phyloP scores from a whole-genome alignment of 306 rosid species.

The Purshia tridentata region DNA sequence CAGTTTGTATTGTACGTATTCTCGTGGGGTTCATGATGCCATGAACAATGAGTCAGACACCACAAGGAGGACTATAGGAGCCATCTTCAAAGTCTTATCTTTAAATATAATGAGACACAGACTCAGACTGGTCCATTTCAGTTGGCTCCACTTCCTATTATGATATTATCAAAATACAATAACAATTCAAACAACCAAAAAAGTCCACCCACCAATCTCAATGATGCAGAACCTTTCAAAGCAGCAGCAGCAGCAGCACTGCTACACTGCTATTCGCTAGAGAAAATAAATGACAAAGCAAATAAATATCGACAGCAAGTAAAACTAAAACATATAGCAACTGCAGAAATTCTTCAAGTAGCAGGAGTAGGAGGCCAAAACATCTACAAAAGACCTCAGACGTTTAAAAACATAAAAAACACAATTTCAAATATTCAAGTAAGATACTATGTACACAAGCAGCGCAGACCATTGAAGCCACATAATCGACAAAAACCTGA shows the following conservation, averaged over 20 bases:
- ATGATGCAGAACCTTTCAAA: not conserved
- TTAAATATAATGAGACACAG: not conserved
- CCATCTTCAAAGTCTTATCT: not conserved
- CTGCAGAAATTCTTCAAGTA: not conserved
- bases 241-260: not conserved
- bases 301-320: not conserved
- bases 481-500: slow-evolving; percentile 17
- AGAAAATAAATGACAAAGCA: not conserved
- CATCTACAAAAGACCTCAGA: slow-evolving; percentile 20
- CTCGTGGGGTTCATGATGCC: not conserved
- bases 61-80: not conserved
- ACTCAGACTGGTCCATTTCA: not conserved
- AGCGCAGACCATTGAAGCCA: slow-evolving; percentile 18
- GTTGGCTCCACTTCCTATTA: not conserved
- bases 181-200: not conserved
- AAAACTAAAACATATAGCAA: slow-evolving; percentile 4
- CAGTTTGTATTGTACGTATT: not conserved
- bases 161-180: not conserved
- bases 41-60: not conserved
- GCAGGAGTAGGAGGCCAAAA: slow-evolving; percentile 1
- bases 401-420: slow-evolving; percentile 3
- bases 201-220: not conserved
- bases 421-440: slow-evolving; percentile 21
- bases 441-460: slow-evolving; percentile 45
- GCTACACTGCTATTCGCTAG: not conserved